Evolutionary conservation across 306 rosid species (phyloP).

Genomic region (Cyamopsis tetragonoloba): DNA sequence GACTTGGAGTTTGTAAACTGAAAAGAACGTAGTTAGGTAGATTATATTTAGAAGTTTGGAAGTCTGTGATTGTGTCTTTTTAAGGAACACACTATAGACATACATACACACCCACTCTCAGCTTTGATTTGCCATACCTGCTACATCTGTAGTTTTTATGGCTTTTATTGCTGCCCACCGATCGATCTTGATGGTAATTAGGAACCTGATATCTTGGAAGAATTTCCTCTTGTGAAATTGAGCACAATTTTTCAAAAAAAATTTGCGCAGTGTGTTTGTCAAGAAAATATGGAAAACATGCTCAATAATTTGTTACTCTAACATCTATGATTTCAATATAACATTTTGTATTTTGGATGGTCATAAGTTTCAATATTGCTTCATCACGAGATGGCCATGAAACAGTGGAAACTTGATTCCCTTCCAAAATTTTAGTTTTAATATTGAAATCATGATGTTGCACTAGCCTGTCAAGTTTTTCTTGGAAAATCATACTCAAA

Average conservation of each 20-base stretch:
- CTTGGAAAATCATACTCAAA: conserved; percentile 12
- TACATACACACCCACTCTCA: neutral
- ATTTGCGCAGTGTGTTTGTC: too few species aligned
- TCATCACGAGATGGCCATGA: neutral
- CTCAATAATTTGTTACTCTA: too few species aligned
- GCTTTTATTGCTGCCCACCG: neutral
- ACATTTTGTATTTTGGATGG: conserved; percentile 7
- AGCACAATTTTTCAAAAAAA: too few species aligned
- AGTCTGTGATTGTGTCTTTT: neutral
- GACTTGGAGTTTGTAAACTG: neutral
- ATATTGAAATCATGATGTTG: conserved; percentile 21
- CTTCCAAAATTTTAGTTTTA: neutral
- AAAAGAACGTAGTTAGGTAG: neutral
- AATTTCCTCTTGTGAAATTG: too few species aligned
- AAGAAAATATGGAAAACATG: too few species aligned
- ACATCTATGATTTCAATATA: neutral
- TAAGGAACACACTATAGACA: too few species aligned
- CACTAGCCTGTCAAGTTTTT: conserved; percentile 17
- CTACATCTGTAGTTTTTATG: neutral
- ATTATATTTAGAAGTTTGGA: neutral
- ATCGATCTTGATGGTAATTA: too few species aligned
- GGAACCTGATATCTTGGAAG: too few species aligned
- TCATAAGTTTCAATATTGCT: neutral
- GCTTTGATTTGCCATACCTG: neutral
- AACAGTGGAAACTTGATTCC: neutral